Base-by-base conservation (phyloP, 2,329 filamentous ascomycete species). In the Aspergillus alliaceus region DNA sequence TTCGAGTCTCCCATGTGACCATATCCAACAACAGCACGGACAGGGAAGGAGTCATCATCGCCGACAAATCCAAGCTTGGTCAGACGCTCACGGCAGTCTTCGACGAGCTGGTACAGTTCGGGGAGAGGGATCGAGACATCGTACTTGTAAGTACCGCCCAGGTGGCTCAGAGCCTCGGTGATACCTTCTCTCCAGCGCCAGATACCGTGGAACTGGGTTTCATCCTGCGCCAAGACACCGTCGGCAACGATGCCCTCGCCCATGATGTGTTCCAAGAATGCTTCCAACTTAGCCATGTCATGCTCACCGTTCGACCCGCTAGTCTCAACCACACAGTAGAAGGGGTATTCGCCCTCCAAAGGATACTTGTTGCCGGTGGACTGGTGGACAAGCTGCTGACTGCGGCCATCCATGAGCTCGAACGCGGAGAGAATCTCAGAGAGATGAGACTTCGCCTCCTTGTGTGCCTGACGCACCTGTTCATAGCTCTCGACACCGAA, bases 1-100 rank as follows among this genome's bases (percentile, higher is more conserved):
- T 99, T 99, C 3, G 90, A 87, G 76, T 99, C 95, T 37, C 95
- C 96, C 93, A 99, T 98, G 75, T 99, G 95, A 32, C 95, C 95
- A 71, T 97, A 99, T 20, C 95, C 95, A 20, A 97, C 86, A n/a
- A 97, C 93, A 57, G 89, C 90, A 1, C 96, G 84, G 6, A 96
- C 93, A 1, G 93, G 91, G 71, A 87, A 84, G 46, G 86, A 86
- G 55, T 90, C 86, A 6, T 87, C 86, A 44, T 91, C 87, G 53
- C 91, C 90, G 39, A 96, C 81, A 2, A 98, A 82, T 0, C 92
- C 91, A 31, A 88, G 87, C 53, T 87, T 82, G 1, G 83, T 82
- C 63, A 99, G 83, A 53, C 87, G 86, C 53, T 85, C 86, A 61
- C 89, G 84, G 22, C 88, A 89, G 66, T 98, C 95, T 63, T 95